A percentile compares a stretch with the other conserved stretches of the same genome.
Conservation (phyloP, 2,329 filamentous ascomycete genomes). For the Colletotrichum agaves region DNA sequence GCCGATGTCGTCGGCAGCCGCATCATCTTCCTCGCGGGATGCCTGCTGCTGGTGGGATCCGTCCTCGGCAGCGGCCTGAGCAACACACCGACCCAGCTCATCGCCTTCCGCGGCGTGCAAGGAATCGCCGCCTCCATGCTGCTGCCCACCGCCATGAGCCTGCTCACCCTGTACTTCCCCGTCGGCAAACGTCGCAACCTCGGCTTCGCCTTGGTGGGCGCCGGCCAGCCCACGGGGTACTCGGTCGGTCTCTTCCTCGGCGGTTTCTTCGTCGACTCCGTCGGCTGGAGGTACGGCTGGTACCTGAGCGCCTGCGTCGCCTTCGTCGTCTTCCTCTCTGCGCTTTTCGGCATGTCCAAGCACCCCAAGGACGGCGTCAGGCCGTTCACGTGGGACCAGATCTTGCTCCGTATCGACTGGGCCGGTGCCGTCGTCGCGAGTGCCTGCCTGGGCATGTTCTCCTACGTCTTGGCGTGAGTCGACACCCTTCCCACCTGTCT, state of each 20-base stretch:
- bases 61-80: conserved; percentile 47
- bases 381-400: background rate
- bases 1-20: conserved; percentile 50
- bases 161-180: conserved; percentile 47
- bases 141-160: conserved; percentile 48
- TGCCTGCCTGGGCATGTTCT: conserved; percentile 58
- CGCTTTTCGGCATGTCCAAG: background rate
- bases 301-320: conserved; percentile 49
- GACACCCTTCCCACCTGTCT: background rate
- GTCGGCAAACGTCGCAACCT: conserved; percentile 49
- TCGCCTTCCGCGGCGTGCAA: conserved; percentile 52
- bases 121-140: conserved; percentile 51
- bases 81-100: conserved; percentile 55
- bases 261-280: conserved; percentile 57
- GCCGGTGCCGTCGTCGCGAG: conserved; percentile 48
- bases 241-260: conserved; percentile 61
- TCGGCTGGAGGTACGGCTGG: conserved; percentile 61
- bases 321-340: background rate
- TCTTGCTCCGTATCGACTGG: too few species aligned
- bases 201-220: conserved; percentile 45
- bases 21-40: conserved; percentile 48
- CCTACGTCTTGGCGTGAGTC: conserved; percentile 64
- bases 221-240: conserved; percentile 60
- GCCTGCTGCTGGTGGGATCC: conserved; percentile 44
- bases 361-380: conserved; percentile 39